phyloP scores from a whole-genome alignment of 768 basidiomycete genomes.

The Mycena belliarum region DNA sequence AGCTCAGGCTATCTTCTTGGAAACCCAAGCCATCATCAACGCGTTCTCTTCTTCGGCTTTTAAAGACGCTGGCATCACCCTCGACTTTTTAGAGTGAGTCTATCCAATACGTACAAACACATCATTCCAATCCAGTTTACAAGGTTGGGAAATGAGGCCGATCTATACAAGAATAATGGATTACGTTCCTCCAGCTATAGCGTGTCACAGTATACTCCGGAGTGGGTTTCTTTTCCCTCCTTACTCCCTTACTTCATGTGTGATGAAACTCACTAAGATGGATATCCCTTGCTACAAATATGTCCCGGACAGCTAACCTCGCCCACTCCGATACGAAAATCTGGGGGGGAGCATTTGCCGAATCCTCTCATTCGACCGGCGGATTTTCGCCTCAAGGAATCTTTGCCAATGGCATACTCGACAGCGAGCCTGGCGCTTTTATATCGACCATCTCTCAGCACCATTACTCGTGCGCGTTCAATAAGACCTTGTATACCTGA shows the following conservation, averaged over 20 bases:
- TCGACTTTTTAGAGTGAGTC: constrained; percentile 53
- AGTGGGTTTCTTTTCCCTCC: constrained; percentile 47
- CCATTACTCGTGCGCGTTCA: constrained; percentile 32
- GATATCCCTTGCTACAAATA: constrained; percentile 51
- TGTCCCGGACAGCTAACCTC: constrained; percentile 43
- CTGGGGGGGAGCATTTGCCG: constrained; percentile 51
- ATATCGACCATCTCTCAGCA: constrained; percentile 64
- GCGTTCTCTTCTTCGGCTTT: constrained; percentile 48
- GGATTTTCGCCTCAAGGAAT: constrained; percentile 66
- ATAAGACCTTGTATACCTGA: constrained; percentile 31
- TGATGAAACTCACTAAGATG: constrained; percentile 41
- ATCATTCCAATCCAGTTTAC: no score
- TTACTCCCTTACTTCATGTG: neutral
- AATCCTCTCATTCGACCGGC: constrained; percentile 43
- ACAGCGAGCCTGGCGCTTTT: constrained; percentile 45
- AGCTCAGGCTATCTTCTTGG: constrained; percentile 39
- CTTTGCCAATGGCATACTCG: constrained; percentile 52
- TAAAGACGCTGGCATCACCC: constrained; percentile 39
- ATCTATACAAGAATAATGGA: constrained; percentile 52
- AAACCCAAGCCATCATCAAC: constrained; percentile 47
- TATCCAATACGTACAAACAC: neutral
- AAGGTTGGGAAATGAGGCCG: constrained; percentile 59
- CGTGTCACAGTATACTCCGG: constrained; percentile 44
- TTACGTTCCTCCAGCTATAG: constrained; percentile 40
- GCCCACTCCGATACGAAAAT: constrained; percentile 43